Evolutionary conservation across 805 yeast genomes (phyloP), one percentile per base, ranked within the genome.

Genomic region (Kockiozyma suomiensis): DNA sequence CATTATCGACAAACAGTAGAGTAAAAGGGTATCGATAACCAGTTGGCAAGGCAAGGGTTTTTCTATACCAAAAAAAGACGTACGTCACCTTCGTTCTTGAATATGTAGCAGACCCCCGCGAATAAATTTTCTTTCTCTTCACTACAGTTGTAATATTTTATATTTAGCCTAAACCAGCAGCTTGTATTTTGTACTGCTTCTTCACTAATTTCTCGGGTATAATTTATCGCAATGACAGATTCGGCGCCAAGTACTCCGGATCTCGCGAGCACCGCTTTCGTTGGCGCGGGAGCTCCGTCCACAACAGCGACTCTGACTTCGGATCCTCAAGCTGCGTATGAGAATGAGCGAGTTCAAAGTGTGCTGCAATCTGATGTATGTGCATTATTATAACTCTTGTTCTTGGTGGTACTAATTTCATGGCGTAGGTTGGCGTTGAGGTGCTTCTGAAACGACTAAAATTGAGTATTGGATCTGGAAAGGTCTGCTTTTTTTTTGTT

Each of bases 401-500:
- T 19, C 30, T 1, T 32, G 3, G 46, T 13, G 7, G 12, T 7
- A 25, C 35, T 35, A 28, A 2, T n/a, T 12, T 6, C 7, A 37
- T 45, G 15, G 54, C n/a, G 17, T 52, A 90, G 72, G 80, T 84
- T 4, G 88, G 96, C 1, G 81, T 90, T 54, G 94, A 88, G 61
- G 79, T 90, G 0, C 77, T 93, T 19, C 77, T 92, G 52, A 75
- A 79, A 1, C 79, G 96, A 43, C 78, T 92, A 58, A 93, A 93
- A 74, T 93, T 87, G 72, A 84, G 91, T 59, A 79, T 92, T 46
- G 79, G 80, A 61, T 85, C 96, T 0, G 86, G 96, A 65, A 97
- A 91, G 69, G 98, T 64, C 10, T 12, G 40, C 26, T 19, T 17
- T 30, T 35, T 46, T 28, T 40, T 7, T 30, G 50, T 46, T 28